phyloP scores from a whole-genome alignment of 345 rosid genomes.

The Lumnitzera racemosa region DNA sequence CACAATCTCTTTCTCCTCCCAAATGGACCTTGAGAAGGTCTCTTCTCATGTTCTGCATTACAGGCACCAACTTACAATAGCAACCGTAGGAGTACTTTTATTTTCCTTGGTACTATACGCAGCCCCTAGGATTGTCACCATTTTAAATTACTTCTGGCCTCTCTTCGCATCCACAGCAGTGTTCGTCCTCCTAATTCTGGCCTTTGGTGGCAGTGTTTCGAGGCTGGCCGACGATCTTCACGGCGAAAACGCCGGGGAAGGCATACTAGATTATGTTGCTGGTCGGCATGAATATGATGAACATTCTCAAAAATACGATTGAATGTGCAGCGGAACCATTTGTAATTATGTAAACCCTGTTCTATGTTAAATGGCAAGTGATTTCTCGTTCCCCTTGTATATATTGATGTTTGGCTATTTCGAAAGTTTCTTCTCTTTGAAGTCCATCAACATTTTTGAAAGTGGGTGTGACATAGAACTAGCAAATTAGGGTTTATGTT shows the following conservation, averaged over 20 bases:
- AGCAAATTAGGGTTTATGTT: no score
- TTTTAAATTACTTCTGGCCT: constrained; percentile 77
- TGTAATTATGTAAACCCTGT: no score
- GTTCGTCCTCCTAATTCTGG: constrained; percentile 38
- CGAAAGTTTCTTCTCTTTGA: no score
- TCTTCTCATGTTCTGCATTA: constrained; percentile 45
- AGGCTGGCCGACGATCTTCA: constrained; percentile 28
- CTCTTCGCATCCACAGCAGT: constrained; percentile 79
- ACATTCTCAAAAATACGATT: constrained; percentile 13
- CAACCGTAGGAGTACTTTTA: constrained; percentile 20
- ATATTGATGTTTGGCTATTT: no score
- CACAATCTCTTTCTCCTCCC: constrained; percentile 5
- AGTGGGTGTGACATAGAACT: no score
- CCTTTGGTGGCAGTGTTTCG: constrained; percentile 56
- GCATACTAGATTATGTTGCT: constrained; percentile 61
- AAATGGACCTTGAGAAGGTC: constrained; percentile 33
- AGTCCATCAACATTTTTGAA: no score
- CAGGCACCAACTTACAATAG: constrained; percentile 35
- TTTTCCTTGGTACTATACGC: constrained; percentile 33
- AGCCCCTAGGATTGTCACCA: constrained; percentile 49
- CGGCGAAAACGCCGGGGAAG: constrained; percentile 40
- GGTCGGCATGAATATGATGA: constrained; percentile 28
- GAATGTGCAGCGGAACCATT: not conserved
- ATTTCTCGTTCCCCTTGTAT: no score
- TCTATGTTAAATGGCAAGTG: no score